Percentiles rank a stretch among this genome's conserved stretches.
Evolutionary conservation across 306 rosid species (phyloP).

Genomic region (Comarum palustre): DNA sequence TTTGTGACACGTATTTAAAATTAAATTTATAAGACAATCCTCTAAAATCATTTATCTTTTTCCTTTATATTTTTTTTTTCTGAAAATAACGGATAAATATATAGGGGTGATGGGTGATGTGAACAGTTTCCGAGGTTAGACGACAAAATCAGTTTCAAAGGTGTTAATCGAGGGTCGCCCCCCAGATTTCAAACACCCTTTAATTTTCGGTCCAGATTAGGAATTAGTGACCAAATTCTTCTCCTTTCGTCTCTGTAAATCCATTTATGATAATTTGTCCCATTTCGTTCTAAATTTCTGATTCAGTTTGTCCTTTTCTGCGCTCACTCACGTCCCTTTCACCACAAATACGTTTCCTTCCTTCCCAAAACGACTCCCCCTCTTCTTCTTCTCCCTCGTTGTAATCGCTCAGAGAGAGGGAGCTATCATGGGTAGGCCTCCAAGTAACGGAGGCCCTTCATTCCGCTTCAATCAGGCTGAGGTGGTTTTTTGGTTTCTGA

Average conservation of each 20-base stretch:
- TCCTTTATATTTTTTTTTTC: no score
- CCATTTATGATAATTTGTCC: background rate
- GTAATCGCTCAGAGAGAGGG: background rate
- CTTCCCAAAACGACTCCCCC: background rate
- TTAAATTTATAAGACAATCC: no score
- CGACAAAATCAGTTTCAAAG: background rate
- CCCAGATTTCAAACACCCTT: background rate
- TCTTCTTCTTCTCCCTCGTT: background rate
- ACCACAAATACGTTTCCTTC: background rate
- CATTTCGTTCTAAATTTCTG: background rate
- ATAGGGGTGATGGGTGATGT: background rate
- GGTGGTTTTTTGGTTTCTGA: constrained; percentile 38
- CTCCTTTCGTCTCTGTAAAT: background rate
- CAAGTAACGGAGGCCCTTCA: constrained; percentile 94
- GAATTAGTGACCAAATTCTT: background rate
- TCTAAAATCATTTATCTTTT: no score
- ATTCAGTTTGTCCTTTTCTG: background rate
- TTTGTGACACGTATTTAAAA: no score
- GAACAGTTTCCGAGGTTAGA: background rate
- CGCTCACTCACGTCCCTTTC: background rate
- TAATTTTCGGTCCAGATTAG: background rate
- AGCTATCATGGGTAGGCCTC: constrained; percentile 83
- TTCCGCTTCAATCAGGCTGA: constrained; percentile 77
- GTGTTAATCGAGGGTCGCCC: background rate
- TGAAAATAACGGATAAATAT: no score